A percentile compares a stretch with the other conserved stretches of the same genome.
phyloP scores from a whole-genome alignment of 2,329 filamentous ascomycete genomes.

The Talaromyces rugulosus region DNA sequence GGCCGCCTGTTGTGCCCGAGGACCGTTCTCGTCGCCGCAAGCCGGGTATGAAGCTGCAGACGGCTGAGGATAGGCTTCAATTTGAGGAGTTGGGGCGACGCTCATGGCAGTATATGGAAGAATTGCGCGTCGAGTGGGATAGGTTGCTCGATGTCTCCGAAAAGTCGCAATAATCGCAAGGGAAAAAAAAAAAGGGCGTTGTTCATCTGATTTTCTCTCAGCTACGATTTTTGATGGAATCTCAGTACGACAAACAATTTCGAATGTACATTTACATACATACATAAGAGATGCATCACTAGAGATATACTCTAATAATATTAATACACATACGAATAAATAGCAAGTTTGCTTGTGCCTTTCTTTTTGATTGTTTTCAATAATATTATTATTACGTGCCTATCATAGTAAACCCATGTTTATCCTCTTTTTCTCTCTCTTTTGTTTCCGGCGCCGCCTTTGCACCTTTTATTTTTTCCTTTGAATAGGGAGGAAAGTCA shows the following conservation, averaged over 20 bases:
- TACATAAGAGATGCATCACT: background rate
- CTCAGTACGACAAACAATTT: background rate
- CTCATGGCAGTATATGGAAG: slow-evolving; percentile 42
- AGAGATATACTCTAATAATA: background rate
- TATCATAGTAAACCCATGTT: background rate
- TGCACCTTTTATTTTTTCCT: background rate
- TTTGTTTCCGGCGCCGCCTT: background rate
- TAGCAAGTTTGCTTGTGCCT: background rate
- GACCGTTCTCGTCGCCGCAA: slow-evolving; percentile 56
- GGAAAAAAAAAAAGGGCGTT: no score
- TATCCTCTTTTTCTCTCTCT: background rate
- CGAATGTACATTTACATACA: background rate
- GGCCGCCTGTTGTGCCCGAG: slow-evolving; percentile 48
- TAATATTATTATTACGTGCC: background rate
- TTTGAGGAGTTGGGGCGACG: slow-evolving; percentile 39
- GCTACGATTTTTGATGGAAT: background rate
- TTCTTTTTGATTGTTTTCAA: background rate
- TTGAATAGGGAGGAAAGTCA: background rate
- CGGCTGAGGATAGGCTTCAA: slow-evolving; percentile 33
- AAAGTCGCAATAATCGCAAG: background rate
- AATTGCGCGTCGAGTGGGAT: slow-evolving; percentile 37
- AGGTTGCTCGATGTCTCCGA: slow-evolving; percentile 33
- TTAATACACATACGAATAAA: background rate
- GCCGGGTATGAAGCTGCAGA: slow-evolving; percentile 55
- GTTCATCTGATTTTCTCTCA: background rate